Evolutionary conservation across 2,329 filamentous ascomycete species (phyloP).

Genomic region (Orbilia blumenaviensis): DNA sequence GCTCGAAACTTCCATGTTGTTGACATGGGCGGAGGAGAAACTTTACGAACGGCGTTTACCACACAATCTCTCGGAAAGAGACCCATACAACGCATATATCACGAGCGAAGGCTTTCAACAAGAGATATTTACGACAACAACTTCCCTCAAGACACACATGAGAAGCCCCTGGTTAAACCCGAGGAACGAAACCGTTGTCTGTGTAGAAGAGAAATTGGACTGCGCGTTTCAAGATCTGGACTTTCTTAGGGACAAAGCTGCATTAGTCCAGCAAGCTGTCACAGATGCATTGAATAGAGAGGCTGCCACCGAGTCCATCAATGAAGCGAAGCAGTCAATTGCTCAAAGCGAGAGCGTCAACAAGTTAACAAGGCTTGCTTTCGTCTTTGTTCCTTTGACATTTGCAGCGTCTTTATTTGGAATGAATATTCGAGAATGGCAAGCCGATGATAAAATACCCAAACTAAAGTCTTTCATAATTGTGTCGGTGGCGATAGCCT

Average conservation of each 20-base stretch:
- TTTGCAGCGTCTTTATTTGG: conserved; percentile 63
- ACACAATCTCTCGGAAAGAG: conserved; percentile 40
- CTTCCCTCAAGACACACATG: conserved; percentile 47
- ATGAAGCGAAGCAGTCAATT: conserved; percentile 58
- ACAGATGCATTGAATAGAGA: conserved; percentile 48
- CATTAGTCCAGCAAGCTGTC: conserved; percentile 39
- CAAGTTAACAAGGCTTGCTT: conserved; percentile 63
- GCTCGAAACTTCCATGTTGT: conserved; percentile 45
- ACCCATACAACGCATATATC: conserved; percentile 52
- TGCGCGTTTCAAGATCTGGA: conserved; percentile 44
- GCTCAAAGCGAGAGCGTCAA: conserved; percentile 59
- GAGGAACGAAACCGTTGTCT: conserved; percentile 3
- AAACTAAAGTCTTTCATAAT: conserved; percentile 33
- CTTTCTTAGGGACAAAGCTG: conserved; percentile 44
- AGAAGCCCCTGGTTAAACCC: conserved; percentile 34
- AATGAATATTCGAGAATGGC: conserved; percentile 61
- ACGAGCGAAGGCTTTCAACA: conserved; percentile 51
- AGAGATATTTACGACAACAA: conserved; percentile 51
- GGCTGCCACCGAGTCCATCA: conserved; percentile 48
- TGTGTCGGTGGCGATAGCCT: conserved; percentile 17
- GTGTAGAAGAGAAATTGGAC: conserved; percentile 30
- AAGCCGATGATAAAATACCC: conserved; percentile 48
- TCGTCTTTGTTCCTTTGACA: conserved; percentile 63
- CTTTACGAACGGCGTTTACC: conserved; percentile 43
- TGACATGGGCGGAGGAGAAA: conserved; percentile 52